These are phyloP conservation scores for Lactuca sativa DNA, from an alignment of 129 eudicot genomes.

Conservation along the genomic window DNA sequence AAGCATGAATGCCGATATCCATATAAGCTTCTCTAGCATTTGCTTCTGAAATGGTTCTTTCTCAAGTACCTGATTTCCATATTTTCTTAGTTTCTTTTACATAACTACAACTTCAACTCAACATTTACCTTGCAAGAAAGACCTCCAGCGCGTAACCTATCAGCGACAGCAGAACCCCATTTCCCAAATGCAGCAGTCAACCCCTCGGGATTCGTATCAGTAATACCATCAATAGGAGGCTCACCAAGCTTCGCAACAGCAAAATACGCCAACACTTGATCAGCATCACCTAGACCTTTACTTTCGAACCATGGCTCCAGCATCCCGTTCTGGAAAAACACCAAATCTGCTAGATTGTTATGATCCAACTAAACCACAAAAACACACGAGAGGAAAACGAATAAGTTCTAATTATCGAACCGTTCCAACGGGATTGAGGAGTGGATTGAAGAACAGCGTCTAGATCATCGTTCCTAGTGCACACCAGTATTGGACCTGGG, in stretches of 20 bases:
- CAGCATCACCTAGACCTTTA: constrained; percentile 81
- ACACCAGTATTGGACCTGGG: constrained; percentile 86
- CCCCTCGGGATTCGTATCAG: constrained; percentile 91
- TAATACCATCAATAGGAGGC: constrained; percentile 86
- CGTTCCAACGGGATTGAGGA: constrained; percentile 93
- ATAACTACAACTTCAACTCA: background rate
- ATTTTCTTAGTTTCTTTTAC: background rate
- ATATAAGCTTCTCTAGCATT: constrained; percentile 93
- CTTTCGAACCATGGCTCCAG: constrained; percentile 95
- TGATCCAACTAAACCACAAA: constrained; percentile 33
- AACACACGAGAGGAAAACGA: background rate
- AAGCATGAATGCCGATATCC: constrained; percentile 98
- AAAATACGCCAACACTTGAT: constrained; percentile 90
- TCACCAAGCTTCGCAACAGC: constrained; percentile 92
- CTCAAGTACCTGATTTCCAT: constrained; percentile 61
- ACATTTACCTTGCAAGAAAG: constrained; percentile 79
- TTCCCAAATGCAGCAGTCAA: constrained; percentile 78
- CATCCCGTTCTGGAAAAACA: constrained; percentile 99
- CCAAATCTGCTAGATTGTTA: constrained; percentile 98
- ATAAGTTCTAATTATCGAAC: constrained; percentile 36
- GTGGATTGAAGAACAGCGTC: constrained; percentile 87
- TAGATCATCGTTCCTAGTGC: constrained; percentile 91
- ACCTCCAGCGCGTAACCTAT: constrained; percentile 78
- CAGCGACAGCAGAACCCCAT: constrained; percentile 88
- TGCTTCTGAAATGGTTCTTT: constrained; percentile 85